Evolutionary conservation across 1,284 basidiomycete species (phyloP).

Genomic region (Rhizoctonia solani): DNA sequence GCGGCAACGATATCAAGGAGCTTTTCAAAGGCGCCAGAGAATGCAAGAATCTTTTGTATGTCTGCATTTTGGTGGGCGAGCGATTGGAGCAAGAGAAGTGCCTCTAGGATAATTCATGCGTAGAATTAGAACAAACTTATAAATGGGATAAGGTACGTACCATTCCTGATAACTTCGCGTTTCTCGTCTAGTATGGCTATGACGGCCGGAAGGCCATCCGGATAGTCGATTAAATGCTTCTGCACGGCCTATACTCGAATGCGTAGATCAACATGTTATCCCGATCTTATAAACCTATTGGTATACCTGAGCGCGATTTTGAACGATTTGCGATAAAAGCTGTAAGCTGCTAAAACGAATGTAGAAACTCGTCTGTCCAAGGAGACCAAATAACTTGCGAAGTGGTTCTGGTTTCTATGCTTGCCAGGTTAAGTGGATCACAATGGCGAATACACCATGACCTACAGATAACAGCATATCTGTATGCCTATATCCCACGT

Average conservation of each 20-base stretch:
- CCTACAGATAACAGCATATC: conserved; percentile 62
- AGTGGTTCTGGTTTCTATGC: conserved; percentile 61
- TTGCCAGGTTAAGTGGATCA: neutral
- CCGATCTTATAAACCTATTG: neutral
- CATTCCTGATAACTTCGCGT: conserved; percentile 82
- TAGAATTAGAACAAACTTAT: conserved; percentile 43
- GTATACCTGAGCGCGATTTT: conserved; percentile 66
- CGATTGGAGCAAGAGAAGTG: conserved; percentile 79
- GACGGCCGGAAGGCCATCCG: conserved; percentile 68
- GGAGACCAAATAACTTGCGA: conserved; percentile 78
- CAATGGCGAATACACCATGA: neutral
- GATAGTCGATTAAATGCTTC: conserved; percentile 83
- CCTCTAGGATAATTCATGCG: conserved; percentile 56
- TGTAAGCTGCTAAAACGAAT: conserved; percentile 86
- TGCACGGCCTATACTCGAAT: conserved; percentile 65
- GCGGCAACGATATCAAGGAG: conserved; percentile 85
- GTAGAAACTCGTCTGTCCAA: conserved; percentile 81
- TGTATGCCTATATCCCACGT: conserved; percentile 72
- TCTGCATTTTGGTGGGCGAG: conserved; percentile 87
- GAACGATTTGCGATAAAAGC: conserved; percentile 76
- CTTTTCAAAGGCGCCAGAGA: conserved; percentile 96
- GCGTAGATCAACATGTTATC: neutral
- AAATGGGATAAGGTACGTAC: conserved; percentile 54
- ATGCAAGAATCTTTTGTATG: conserved; percentile 96
- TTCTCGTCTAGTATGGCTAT: conserved; percentile 78